phyloP scores from a whole-genome alignment of 1,139 yeast species.

The Yamadazyma diddensiae region DNA sequence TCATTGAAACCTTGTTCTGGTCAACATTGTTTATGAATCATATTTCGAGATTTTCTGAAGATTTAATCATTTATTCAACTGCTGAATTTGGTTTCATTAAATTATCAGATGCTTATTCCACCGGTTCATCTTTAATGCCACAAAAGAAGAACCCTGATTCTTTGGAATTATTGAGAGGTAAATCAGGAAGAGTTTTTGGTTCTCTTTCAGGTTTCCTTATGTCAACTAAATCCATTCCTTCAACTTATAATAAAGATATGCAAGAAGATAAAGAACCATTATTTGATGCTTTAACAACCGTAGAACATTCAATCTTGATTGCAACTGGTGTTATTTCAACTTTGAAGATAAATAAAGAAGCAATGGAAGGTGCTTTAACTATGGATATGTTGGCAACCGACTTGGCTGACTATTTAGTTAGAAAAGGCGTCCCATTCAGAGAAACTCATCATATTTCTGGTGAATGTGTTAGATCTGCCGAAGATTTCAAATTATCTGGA shows the following conservation, averaged over 20 bases:
- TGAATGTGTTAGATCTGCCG: conserved; percentile 91
- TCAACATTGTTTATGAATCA: conserved; percentile 94
- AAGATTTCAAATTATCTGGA: conserved; percentile 69
- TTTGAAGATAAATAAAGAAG: conserved; percentile 62
- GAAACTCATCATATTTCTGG: conserved; percentile 99
- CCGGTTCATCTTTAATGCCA: conserved; percentile 98
- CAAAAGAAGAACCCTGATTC: conserved; percentile 99
- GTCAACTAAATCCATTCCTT: conserved; percentile 94
- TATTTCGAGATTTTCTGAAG: conserved; percentile 90
- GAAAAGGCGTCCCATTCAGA: conserved; percentile 98
- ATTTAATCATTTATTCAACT: conserved; percentile 90
- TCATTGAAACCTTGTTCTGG: conserved; percentile 97
- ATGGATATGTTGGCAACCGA: conserved; percentile 99
- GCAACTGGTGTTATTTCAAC: conserved; percentile 97
- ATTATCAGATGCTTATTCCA: conserved; percentile 95
- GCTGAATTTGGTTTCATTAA: conserved; percentile 95
- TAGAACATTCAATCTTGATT: conserved; percentile 87
- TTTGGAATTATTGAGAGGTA: conserved; percentile 90
- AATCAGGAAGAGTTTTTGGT: conserved; percentile 96
- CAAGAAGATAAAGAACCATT: conserved; percentile 99
- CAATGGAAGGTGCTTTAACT: conserved; percentile 84
- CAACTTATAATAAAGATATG: conserved; percentile 96
- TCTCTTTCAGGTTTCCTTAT: conserved; percentile 91
- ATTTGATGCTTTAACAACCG: conserved; percentile 86
- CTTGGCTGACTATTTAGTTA: conserved; percentile 92